Conservation (phyloP, 2,329 filamentous ascomycete species). For the Plectosphaerella plurivora region DNA sequence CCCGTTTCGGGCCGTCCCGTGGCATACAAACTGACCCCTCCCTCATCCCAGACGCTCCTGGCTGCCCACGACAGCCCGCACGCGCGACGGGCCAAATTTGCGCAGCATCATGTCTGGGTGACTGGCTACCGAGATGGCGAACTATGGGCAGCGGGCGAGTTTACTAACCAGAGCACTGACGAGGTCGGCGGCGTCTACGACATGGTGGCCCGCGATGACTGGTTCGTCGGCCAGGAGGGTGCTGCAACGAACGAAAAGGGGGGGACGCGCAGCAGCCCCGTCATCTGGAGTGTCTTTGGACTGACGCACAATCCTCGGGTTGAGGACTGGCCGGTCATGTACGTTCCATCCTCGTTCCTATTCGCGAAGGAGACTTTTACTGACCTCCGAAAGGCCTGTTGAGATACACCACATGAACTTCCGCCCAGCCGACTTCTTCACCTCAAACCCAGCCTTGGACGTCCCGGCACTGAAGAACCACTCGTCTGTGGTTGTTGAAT, state of each 20-base stretch:
- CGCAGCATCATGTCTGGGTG: constrained; percentile 17
- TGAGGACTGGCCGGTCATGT: constrained; percentile 49
- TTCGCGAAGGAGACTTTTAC: too few relatives aligned
- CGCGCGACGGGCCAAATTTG: constrained; percentile 2
- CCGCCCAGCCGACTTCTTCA: constrained; percentile 11
- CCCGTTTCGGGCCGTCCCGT: constrained; percentile 23
- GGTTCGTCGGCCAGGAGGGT: constrained; percentile 29
- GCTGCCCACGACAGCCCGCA: constrained; percentile 1
- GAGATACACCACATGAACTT: constrained; percentile 43
- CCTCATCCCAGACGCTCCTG: constrained; percentile 3
- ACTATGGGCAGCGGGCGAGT: constrained; percentile 21
- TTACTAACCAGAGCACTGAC: constrained; percentile 32
- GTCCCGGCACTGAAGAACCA: constrained; percentile 19
- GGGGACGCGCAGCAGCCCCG: constrained; percentile 22
- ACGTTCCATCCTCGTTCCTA: constrained; percentile 18
- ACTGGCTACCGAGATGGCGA: constrained; percentile 20
- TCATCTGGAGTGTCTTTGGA: constrained; percentile 45
- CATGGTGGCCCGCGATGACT: constrained; percentile 42
- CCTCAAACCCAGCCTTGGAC: background rate
- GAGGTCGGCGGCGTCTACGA: constrained; percentile 39
- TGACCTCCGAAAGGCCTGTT: constrained; percentile 30
- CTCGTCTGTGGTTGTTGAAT: constrained; percentile 35
- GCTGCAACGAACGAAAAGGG: constrained; percentile 1
- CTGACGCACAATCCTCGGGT: constrained; percentile 43
- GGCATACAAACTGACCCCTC: constrained; percentile 16